Evolutionary conservation across 1,139 yeast genomes (phyloP), one percentile per base, ranked within the genome.

Genomic region (Blastobotrys capitulatus): DNA sequence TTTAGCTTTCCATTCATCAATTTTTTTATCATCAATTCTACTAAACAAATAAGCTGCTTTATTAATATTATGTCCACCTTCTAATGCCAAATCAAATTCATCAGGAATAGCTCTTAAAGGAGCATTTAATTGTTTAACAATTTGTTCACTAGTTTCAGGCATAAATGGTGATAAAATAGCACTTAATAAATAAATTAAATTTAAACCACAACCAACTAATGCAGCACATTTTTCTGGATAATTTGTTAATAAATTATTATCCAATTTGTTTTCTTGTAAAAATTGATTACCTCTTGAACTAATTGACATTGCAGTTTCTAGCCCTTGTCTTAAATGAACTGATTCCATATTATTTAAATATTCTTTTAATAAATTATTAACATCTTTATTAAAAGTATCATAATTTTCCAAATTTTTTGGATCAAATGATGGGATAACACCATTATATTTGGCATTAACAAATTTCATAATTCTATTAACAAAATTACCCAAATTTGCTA

Each of bases 401-500:
- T 77, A 87, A 36, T 77, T 71, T 43, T 82, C 40, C 29, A 35
- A 63, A 57, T 70, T 66, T 49, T 67, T 65, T 42, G 75, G 65
- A 39, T 65, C 54, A 59, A 80, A 77, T 45, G 73, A 64, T 47
- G 97, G 96, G 55, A 92, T 76, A 43, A 88, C 96, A 52, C 96
- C 95, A 60, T 87, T 86, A 68, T 89, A 92, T 68, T 90, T 92
- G 51, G 96, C 94, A 65, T 78, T 82, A 49, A 84, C 88, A 66
- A 89, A 92, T 69, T 92, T 92, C 57, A 89, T 82, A 63, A 90
- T 75, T 71, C 99, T 84, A 75, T 92, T 92, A 53, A 89, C 97
- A 64, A 88, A 88, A 74, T 92, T 92, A 70, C 98, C 99, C 66
- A 94, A 76, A 71, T 94, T 94, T 49, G 97, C 96, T 68, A 92